Evolutionary conservation across 495 filamentous ascomycete genomes (phyloP).

Genomic region (Trichoderma asperelloides): DNA sequence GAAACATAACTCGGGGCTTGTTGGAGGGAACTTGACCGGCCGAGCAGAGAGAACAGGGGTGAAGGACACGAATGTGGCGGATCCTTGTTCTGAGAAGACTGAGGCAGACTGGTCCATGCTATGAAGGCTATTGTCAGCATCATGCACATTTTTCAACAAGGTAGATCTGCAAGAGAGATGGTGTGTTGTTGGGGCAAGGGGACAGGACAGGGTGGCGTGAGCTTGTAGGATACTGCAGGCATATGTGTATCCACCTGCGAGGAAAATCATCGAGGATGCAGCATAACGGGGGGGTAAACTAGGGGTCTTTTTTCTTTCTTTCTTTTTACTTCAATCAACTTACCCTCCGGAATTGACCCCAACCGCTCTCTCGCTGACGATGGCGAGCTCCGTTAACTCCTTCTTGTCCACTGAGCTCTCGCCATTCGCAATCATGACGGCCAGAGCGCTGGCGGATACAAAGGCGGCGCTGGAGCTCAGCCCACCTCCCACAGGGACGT

Average conservation of each 20-base stretch:
- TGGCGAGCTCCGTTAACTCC: slow-evolving; percentile 78
- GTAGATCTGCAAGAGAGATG: neutral
- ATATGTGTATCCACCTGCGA: slow-evolving; percentile 2
- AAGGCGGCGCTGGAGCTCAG: slow-evolving; percentile 92
- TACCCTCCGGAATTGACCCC: slow-evolving; percentile 94
- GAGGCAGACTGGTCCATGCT: slow-evolving; percentile 98
- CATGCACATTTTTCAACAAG: neutral
- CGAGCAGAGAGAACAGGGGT: slow-evolving; percentile 65
- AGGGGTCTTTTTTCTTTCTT: neutral
- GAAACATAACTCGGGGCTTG: slow-evolving; percentile 77
- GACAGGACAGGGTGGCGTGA: neutral
- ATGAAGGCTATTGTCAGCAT: slow-evolving; percentile 14
- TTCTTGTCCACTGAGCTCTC: slow-evolving; percentile 74
- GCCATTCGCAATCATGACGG: slow-evolving; percentile 80
- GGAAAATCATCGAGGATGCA: slow-evolving; percentile 3
- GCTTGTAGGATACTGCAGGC: neutral
- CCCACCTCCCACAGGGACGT: slow-evolving; percentile 83
- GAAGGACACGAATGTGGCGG: slow-evolving; percentile 85
- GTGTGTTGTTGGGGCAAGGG: neutral
- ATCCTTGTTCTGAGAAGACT: slow-evolving; percentile 78
- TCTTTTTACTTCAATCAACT: slow-evolving; percentile 20
- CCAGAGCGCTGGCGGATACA: slow-evolving; percentile 80
- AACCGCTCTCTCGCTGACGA: slow-evolving; percentile 88
- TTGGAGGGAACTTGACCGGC: slow-evolving; percentile 76
- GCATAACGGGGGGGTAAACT: neutral